A percentile compares a stretch with the other conserved stretches of the same genome.
Evolutionary conservation across 176 grass and related monocot species (phyloP).

Genomic region (Cocos nucifera): DNA sequence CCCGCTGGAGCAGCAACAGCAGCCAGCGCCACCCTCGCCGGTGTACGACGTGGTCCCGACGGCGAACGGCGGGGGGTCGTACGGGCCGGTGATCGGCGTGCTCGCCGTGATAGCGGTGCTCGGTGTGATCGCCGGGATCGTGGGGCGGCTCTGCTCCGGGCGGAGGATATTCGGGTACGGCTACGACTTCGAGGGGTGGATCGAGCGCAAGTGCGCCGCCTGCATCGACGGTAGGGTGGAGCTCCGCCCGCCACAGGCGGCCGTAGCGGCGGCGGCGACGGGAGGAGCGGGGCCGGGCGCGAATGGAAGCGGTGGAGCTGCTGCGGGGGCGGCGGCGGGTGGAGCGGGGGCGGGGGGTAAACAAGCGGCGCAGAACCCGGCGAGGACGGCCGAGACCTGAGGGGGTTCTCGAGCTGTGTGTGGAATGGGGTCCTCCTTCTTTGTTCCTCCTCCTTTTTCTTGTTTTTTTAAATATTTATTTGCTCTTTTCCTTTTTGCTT

Average conservation of each 20-base stretch:
- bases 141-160: slow-evolving; percentile 54
- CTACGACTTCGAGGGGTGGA: slow-evolving; percentile 46
- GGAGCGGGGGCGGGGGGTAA: not conserved
- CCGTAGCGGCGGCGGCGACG: not conserved
- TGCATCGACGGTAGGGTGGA: slow-evolving; percentile 32
- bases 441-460: too few relatives aligned
- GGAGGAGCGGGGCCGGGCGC: not conserved
- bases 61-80: slow-evolving; percentile 17
- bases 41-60: slow-evolving; percentile 6
- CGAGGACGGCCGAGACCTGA: too few relatives aligned
- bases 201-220: slow-evolving; percentile 49
- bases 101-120: slow-evolving; percentile 9
- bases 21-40: slow-evolving; percentile 13
- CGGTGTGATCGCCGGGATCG: slow-evolving; percentile 20
- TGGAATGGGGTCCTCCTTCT: too few relatives aligned
- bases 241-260: not conserved
- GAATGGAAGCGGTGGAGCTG: not conserved
- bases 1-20: too few relatives aligned
- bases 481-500: too few relatives aligned
- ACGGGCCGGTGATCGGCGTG: slow-evolving; percentile 29
- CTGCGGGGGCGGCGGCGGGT: not conserved
- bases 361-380: too few relatives aligned
- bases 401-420: too few relatives aligned
- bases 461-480: too few relatives aligned
- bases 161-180: slow-evolving; percentile 24